These are phyloP conservation scores for Juglanconis oblonga DNA, from an alignment of 2,329 filamentous ascomycete species.

Conservation along the genomic window DNA sequence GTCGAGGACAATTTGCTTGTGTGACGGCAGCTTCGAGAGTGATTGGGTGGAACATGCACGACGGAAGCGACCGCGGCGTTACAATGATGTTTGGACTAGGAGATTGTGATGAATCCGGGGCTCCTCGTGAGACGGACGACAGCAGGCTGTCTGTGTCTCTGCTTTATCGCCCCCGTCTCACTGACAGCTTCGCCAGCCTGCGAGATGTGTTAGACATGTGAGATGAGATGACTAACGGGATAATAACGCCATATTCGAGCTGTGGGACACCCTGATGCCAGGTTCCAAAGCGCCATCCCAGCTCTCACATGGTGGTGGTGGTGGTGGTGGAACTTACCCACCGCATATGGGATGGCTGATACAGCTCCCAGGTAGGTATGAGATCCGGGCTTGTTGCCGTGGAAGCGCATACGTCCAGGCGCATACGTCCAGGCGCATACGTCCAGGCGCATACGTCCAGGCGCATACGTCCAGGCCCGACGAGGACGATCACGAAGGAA, in stretches of 20 bases:
- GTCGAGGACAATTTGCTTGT: conserved; percentile 15
- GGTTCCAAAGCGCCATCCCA: no score
- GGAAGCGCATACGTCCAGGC: no score
- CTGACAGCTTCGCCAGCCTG: neutral
- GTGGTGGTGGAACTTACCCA: no score
- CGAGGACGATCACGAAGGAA: no score
- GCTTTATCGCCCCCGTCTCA: neutral
- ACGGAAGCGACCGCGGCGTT: conserved; percentile 12
- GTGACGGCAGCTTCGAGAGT: neutral
- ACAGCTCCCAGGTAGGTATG: no score
- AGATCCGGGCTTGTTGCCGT: no score
- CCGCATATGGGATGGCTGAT: no score
- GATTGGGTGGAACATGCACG: conserved; percentile 8
- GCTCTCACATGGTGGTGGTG: no score
- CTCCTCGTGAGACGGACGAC: conserved; percentile 3
- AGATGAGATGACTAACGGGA: neutral
- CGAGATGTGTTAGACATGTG: conserved; percentile 15
- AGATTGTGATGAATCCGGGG: neutral
- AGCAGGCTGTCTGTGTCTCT: conserved; percentile 4
- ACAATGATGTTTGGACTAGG: neutral
- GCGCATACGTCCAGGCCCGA: neutral
- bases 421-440: no score
- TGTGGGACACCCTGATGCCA: neutral
- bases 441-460: no score
- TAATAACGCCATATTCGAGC: neutral